Percentiles rank a stretch among this genome's conserved stretches.
Evolutionary conservation across 306 rosid genomes (phyloP).

Genomic region (Rosa multiflora): DNA sequence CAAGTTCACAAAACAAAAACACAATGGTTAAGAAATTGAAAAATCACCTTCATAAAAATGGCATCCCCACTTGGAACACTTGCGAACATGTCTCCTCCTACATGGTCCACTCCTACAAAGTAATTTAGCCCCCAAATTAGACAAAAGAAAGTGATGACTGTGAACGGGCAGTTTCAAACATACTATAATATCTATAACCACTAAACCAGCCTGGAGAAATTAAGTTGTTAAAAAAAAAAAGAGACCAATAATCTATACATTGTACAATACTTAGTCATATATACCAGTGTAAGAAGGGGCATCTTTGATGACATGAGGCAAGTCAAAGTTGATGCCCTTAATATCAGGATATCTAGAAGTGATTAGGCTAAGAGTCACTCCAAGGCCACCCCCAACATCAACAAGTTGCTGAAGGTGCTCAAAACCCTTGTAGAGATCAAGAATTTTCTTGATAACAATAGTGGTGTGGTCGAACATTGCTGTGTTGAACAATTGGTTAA

Average conservation of each 20-base stretch:
- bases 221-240: background rate
- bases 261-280: too few species aligned
- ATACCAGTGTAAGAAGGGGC: too few species aligned
- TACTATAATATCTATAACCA: background rate
- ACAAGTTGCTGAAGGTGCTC: too few species aligned
- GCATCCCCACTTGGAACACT: conserved; percentile 60
- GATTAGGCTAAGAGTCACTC: too few species aligned
- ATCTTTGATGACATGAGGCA: conserved; percentile 18
- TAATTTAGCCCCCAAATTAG: background rate
- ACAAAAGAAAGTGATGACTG: background rate
- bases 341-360: too few species aligned
- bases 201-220: background rate
- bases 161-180: conserved; percentile 16
- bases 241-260: too few species aligned
- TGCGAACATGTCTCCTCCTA: conserved; percentile 56
- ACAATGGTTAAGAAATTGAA: background rate
- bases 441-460: too few species aligned
- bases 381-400: too few species aligned
- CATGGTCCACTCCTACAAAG: conserved; percentile 50
- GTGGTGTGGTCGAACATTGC: conserved; percentile 20
- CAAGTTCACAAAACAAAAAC: background rate
- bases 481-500: conserved; percentile 41
- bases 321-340: too few species aligned
- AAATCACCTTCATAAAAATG: conserved; percentile 52
- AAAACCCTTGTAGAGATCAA: too few species aligned